Conservation (phyloP, 2,329 filamentous ascomycete species). For the Pseudogymnoascus sp. region DNA sequence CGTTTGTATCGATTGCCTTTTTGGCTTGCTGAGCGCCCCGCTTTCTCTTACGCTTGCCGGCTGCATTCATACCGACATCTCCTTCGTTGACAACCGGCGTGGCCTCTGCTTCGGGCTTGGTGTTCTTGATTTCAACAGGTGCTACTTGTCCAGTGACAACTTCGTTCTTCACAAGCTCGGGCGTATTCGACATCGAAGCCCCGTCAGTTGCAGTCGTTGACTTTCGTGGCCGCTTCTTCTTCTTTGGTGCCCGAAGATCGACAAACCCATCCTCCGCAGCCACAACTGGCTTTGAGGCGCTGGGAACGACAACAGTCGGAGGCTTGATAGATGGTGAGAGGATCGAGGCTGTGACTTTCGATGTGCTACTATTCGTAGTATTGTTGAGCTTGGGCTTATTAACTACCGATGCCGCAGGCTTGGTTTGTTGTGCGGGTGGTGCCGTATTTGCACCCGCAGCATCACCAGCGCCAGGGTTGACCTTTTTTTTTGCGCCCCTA, state of each 20-base stretch:
- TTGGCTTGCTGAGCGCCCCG: not conserved
- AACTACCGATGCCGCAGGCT: not conserved
- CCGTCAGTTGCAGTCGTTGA: not conserved
- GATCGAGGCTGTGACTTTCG: not conserved
- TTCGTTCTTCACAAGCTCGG: not conserved
- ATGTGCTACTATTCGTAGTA: not conserved
- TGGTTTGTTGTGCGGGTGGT: not conserved
- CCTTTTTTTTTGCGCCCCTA: not conserved
- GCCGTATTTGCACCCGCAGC: not conserved
- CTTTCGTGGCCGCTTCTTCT: conserved; percentile 9
- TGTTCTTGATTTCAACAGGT: not conserved
- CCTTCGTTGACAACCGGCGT: not conserved
- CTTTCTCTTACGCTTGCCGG: not conserved
- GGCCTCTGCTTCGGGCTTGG: not conserved
- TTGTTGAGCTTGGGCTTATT: not conserved
- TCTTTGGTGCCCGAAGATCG: conserved; percentile 4
- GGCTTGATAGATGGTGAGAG: not conserved
- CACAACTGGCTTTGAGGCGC: not conserved
- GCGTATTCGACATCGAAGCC: not conserved
- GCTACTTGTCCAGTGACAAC: not conserved
- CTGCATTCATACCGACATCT: not conserved
- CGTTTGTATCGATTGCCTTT: not conserved
- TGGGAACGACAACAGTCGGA: not conserved
- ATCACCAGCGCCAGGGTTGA: not conserved
- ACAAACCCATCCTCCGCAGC: not conserved